phyloP scores from a whole-genome alignment of 805 yeast genomes.

The Candida broadrunensis region DNA sequence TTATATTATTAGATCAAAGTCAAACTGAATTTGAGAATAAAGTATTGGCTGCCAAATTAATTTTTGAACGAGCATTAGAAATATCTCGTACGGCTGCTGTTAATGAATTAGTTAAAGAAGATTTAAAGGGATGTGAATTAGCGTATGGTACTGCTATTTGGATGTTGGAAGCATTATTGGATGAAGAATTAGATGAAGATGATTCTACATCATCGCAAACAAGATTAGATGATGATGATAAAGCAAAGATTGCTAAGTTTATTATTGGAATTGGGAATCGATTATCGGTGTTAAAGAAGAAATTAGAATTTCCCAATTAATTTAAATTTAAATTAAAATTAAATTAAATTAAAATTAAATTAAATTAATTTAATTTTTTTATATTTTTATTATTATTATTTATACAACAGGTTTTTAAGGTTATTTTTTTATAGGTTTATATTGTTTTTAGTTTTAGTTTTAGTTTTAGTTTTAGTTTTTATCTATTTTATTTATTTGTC shows the following conservation, averaged over 20 bases:
- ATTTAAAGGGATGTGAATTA: conserved; percentile 73
- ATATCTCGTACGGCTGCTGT: conserved; percentile 90
- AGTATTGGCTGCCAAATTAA: conserved; percentile 75
- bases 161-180: conserved; percentile 89
- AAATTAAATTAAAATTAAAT: too few species aligned
- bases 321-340: too few species aligned
- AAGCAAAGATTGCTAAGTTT: conserved; percentile 72
- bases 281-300: conserved; percentile 65
- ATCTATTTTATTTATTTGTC: too few species aligned
- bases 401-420: neutral
- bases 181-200: conserved; percentile 36
- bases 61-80: conserved; percentile 91
- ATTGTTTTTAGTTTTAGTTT: too few species aligned
- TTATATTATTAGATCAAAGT: too few species aligned
- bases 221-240: conserved; percentile 69
- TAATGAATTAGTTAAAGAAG: conserved; percentile 75
- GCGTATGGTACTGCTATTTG: conserved; percentile 90
- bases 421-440: too few species aligned
- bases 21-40: conserved; percentile 4
- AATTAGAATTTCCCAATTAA: conserved; percentile 28
- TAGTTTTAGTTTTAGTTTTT: too few species aligned
- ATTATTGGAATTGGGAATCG: conserved; percentile 81
- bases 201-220: conserved; percentile 10
- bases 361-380: too few species aligned
- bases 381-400: neutral